Conservation (phyloP, 305 asterid genomes). For the Plantago coronopus region DNA sequence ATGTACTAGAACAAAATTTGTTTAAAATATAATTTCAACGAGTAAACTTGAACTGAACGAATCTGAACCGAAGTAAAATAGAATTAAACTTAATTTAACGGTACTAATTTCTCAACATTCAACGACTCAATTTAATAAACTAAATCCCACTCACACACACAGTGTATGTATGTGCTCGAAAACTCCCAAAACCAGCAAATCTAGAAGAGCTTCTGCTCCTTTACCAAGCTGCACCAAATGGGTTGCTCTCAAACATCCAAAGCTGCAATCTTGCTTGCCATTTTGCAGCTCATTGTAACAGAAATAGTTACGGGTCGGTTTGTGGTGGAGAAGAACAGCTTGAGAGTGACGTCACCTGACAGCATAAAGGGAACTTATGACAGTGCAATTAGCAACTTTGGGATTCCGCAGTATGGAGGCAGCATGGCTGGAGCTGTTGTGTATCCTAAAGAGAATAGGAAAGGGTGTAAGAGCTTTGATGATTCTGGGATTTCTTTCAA, state of each 20-base stretch:
- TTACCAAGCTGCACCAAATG: constrained; percentile 38
- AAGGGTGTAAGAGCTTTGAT: constrained; percentile 69
- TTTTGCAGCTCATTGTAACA: constrained; percentile 25
- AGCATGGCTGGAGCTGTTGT: constrained; percentile 74
- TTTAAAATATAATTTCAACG: too few species aligned
- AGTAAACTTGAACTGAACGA: too few species aligned
- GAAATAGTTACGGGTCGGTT: constrained; percentile 49
- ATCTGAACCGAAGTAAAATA: too few species aligned
- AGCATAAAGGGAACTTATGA: constrained; percentile 65
- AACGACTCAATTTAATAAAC: not conserved
- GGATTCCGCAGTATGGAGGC: constrained; percentile 87
- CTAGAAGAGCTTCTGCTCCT: constrained; percentile 3
- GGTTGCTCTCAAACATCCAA: constrained; percentile 36
- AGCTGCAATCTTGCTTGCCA: constrained; percentile 35
- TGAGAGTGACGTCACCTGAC: constrained; percentile 72
- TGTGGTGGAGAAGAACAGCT: constrained; percentile 84
- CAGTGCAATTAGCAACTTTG: constrained; percentile 84
- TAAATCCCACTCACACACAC: not conserved
- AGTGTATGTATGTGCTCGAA: not conserved
- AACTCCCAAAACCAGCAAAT: not conserved
- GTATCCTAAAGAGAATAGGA: constrained; percentile 65
- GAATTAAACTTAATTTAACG: too few species aligned
- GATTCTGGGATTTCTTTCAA: constrained; percentile 69
- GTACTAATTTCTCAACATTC: not conserved
- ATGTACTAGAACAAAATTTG: too few species aligned